These are phyloP conservation scores for Leccinum olivaceopallidum DNA, from an alignment of 768 basidiomycete genomes.

Conservation along the genomic window DNA sequence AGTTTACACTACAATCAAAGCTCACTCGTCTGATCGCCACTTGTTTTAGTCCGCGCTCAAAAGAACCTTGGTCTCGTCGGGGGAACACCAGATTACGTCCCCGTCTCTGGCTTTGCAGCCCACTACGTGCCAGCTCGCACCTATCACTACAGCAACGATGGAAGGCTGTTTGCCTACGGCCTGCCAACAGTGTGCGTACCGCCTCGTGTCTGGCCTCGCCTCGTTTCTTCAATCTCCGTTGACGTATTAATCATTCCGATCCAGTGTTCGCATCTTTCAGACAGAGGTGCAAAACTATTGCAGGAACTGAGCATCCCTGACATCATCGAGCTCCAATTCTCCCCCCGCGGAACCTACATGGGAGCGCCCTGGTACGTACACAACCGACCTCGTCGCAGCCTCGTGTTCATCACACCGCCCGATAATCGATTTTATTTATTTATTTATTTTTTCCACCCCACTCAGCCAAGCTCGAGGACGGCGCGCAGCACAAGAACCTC, in stretches of 20 bases:
- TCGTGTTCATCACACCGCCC: conserved; percentile 23
- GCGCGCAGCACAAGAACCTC: too few relatives aligned
- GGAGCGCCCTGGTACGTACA: conserved; percentile 75
- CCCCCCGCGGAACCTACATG: conserved; percentile 92
- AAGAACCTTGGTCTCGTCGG: conserved; percentile 87
- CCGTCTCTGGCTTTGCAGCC: conserved; percentile 59
- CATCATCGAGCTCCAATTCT: conserved; percentile 85
- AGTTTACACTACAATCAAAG: conserved; percentile 34
- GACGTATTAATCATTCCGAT: conserved; percentile 3
- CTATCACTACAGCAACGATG: conserved; percentile 83
- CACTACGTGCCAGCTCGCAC: conserved; percentile 75
- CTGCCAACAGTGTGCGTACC: conserved; percentile 67
- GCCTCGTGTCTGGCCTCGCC: conserved; percentile 15
- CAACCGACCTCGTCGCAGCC: conserved; percentile 13
- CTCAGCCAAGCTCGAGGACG: too few relatives aligned
- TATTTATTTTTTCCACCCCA: too few relatives aligned
- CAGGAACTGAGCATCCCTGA: conserved; percentile 74
- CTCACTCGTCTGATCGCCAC: conserved; percentile 18
- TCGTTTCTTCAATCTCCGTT: conserved; percentile 13
- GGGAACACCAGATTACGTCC: conserved; percentile 74
- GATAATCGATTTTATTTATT: too few relatives aligned
- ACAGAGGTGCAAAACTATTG: conserved; percentile 70
- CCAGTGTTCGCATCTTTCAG: conserved; percentile 75
- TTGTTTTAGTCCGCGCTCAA: conserved; percentile 75
- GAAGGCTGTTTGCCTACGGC: conserved; percentile 84